Evolutionary conservation across 2,329 filamentous ascomycete species (phyloP), one percentile per base, ranked within the genome.

Genomic region (Fusarium chuoi): DNA sequence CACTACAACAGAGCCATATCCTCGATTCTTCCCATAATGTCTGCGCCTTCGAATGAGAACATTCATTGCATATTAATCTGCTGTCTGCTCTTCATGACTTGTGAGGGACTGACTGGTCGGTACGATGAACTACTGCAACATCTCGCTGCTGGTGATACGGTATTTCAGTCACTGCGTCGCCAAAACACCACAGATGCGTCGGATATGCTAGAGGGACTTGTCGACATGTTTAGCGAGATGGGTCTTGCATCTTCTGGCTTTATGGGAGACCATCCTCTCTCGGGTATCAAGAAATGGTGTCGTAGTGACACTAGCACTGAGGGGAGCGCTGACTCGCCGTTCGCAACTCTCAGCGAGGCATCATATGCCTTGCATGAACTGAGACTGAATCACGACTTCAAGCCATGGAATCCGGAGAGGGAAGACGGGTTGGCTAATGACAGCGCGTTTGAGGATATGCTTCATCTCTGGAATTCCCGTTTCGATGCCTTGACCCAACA

Each of bases 1-100:
- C 65, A 68, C 6, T 68, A 68, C 7, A 68, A 68, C 36, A 68
- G 20, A 49, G 65, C 65, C 12, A 68, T 68, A 41, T 48, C 63
- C 0, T 68, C 63, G 0, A 68, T 68, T 5, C 6, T 68, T 2
- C 63, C 65, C 2, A 15, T 68, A 5, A 68, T 68, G 65, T 68
- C 65, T 0, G n/a, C 46, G 0, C 46, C 55, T 0, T 38, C 35
- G 11, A 4, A 35, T 1, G 35, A 18, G 15, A 48, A 62, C 3
- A 54, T 68, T 12, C 36, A 68, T 28, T 62, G 55, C 3, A 62
- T 68, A 10, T 6, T 68, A 0, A 39, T 68, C 3, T 68, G 63
- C 11, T 68, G 65, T 15, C 38, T 68, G 3, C 46, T 68, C 1
- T 68, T 68, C 14, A 54, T 68, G 28, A 41, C 65, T 18, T 68